Evolutionary conservation across 2,329 filamentous ascomycete genomes (phyloP), one percentile per base, ranked within the genome.

Genomic region (Fusarium nodosum): DNA sequence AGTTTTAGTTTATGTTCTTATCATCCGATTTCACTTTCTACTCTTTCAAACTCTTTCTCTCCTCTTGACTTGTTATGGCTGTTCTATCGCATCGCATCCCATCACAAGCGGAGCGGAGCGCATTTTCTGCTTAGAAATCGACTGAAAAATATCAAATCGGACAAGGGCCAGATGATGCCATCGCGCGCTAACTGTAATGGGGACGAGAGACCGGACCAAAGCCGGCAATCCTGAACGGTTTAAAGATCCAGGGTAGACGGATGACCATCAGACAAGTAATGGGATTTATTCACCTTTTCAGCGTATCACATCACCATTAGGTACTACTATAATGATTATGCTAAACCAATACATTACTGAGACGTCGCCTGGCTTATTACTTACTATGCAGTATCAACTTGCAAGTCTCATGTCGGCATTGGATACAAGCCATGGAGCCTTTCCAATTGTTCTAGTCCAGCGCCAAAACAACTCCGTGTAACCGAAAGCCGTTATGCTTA

Each of bases 111-210:
- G 53, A 61, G 53, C 52, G 42, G 57, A 61, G 53, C 52, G 42
- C 54, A 51, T 59, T 63, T 62, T 57, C 33, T 74, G 72, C 72
- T 74, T 74, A 74, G 72, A 74, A 74, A 74, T 74, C 72, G 68
- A 41, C 41, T 26, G 16, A 46, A 30, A 30, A 30, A 31, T 52
- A 44, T 61, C 68, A 68, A 69, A 73, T 72, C 66, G 54, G 71
- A 68, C 45, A 48, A 54, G 53, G 71, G 60, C 56, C 53, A 39
- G 64, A 74, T 74, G 69, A 66, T 73, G 72, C 64, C 66, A 74
- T 74, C 63, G 9, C 36, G 31, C 71, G 71, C 71, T 73, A 73
- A 59, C 63, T 73, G 38, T 38, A 68, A 66, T 34, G 46, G 61
- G 66, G 20, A 20, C 33, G 4, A 57, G 15, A n/a, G 34, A 51